Conservation (phyloP, 768 basidiomycete species). For the Suillus subaureus region DNA sequence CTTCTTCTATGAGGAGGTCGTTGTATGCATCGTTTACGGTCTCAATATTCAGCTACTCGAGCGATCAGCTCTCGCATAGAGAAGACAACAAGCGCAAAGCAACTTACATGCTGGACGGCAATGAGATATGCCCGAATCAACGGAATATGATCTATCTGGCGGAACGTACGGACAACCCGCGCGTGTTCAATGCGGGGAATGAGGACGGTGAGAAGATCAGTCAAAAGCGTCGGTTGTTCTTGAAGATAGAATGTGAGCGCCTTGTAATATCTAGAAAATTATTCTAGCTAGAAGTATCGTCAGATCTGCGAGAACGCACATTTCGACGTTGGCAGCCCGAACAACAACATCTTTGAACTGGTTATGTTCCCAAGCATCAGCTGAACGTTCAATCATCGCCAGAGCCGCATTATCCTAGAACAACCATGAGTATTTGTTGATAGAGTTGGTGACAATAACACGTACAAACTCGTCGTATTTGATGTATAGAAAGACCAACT, state of each 20-base stretch:
- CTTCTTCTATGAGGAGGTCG: conserved; percentile 97
- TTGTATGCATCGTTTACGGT: conserved; percentile 99
- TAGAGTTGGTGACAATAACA: conserved; percentile 18
- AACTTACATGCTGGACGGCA: conserved; percentile 87
- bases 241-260: conserved; percentile 91
- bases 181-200: conserved; percentile 94
- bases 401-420: conserved; percentile 91
- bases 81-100: not conserved
- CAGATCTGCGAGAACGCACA: conserved; percentile 49
- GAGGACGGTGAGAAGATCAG: conserved; percentile 89
- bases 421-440: conserved; percentile 8
- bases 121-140: conserved; percentile 96
- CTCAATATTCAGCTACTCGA: conserved; percentile 84
- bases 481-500: conserved; percentile 97
- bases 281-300: not conserved
- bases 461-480: conserved; percentile 94
- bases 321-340: conserved; percentile 96
- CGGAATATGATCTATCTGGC: conserved; percentile 92
- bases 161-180: conserved; percentile 95
- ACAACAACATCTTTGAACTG: conserved; percentile 99
- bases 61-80: conserved; percentile 9
- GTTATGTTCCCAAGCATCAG: conserved; percentile 99
- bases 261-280: conserved; percentile 81
- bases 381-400: conserved; percentile 97
- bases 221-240: conserved; percentile 91